phyloP scores from a whole-genome alignment of 1,139 yeast genomes.

The Komagataea norvegica region DNA sequence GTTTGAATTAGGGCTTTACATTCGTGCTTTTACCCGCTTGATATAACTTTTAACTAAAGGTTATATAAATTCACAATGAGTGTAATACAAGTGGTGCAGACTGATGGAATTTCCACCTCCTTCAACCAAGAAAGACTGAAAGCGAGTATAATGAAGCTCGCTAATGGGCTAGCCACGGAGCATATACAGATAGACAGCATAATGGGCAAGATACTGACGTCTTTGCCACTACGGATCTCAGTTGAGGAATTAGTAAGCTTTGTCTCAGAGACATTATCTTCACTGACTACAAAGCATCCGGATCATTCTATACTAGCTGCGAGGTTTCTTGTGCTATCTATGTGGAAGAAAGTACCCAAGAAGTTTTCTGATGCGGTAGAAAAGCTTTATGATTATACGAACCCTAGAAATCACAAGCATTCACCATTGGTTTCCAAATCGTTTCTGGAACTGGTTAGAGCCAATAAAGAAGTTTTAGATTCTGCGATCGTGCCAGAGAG shows the following conservation, averaged over 20 bases:
- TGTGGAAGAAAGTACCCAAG: constrained; percentile 86
- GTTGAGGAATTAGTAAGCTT: constrained; percentile 80
- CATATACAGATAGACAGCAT: constrained; percentile 59
- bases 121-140: constrained; percentile 11
- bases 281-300: constrained; percentile 94
- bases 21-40: neutral
- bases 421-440: constrained; percentile 74
- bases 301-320: constrained; percentile 95
- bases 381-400: constrained; percentile 54
- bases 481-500: constrained; percentile 74
- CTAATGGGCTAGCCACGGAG: constrained; percentile 46
- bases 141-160: constrained; percentile 7
- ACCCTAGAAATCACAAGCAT: constrained; percentile 58
- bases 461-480: constrained; percentile 62
- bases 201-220: constrained; percentile 53
- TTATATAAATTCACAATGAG: constrained; percentile 11
- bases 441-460: constrained; percentile 54
- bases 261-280: constrained; percentile 96
- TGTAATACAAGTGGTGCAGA: constrained; percentile 9
- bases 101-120: constrained; percentile 10
- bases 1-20: too few relatives aligned
- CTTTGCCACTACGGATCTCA: constrained; percentile 73
- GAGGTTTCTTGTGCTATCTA: constrained; percentile 84
- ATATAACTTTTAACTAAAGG: neutral
- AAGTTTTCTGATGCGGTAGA: constrained; percentile 67